A percentile compares a stretch with the other conserved stretches of the same genome.
Conservation (phyloP, 495 filamentous ascomycete species). For the Podospora fimiseda region DNA sequence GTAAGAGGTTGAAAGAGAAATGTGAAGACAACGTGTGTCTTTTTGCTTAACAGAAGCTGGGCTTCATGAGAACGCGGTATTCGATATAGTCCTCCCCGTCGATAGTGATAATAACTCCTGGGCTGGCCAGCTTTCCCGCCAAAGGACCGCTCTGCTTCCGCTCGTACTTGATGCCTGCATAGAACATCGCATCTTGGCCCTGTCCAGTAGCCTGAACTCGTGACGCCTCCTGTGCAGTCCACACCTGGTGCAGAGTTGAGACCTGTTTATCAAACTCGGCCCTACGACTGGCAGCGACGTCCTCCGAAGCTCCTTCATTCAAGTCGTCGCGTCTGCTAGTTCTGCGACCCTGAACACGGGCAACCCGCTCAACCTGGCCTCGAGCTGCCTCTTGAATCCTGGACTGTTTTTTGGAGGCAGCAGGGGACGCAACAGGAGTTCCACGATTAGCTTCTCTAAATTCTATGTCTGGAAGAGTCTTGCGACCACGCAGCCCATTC, state of each 20-base stretch:
- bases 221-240: conserved; percentile 40
- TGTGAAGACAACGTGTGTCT: no score
- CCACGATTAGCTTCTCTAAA: conserved; percentile 27
- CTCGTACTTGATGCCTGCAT: conserved; percentile 48
- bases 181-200: conserved; percentile 38
- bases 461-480: conserved; percentile 25
- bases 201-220: conserved; percentile 32
- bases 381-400: no score
- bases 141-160: conserved; percentile 47
- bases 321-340: neutral
- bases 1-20: no score
- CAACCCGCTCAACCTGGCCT: conserved; percentile 22
- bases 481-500: conserved; percentile 19
- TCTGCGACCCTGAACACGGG: neutral
- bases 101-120: conserved; percentile 46
- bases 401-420: no score
- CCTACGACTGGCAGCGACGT: neutral
- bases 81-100: conserved; percentile 55
- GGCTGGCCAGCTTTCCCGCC: conserved; percentile 45
- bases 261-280: neutral
- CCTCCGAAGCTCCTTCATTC: neutral
- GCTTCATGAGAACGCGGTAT: conserved; percentile 51
- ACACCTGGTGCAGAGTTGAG: conserved; percentile 33
- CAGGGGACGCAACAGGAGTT: neutral
- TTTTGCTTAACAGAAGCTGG: conserved; percentile 37